Evolutionary conservation across 2,329 filamentous ascomycete genomes (phyloP).

Genomic region (Scleromitrula shiraiana): DNA sequence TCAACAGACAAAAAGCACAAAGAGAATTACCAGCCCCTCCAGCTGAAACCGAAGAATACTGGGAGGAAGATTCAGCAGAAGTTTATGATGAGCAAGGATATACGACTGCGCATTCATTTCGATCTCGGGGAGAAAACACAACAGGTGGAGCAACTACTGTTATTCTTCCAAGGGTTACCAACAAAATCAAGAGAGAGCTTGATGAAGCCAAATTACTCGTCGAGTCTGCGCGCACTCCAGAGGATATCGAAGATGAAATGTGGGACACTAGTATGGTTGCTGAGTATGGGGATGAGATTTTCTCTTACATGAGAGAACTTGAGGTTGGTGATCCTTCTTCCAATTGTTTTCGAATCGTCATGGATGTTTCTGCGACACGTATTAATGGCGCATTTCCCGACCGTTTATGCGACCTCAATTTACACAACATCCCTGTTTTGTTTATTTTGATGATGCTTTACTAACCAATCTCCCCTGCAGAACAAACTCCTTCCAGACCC

Average conservation of each 20-base stretch:
- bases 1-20: background rate
- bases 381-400: background rate
- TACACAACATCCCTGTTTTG: background rate
- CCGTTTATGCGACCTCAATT: background rate
- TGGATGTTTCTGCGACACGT: background rate
- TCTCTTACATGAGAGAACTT: constrained; percentile 79
- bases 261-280: constrained; percentile 98
- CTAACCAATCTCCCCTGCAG: constrained; percentile 35
- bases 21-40: constrained; percentile 19
- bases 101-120: constrained; percentile 70
- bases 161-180: constrained; percentile 64
- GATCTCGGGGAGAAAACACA: constrained; percentile 67
- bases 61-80: constrained; percentile 67
- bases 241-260: constrained; percentile 79
- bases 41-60: constrained; percentile 61
- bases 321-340: constrained; percentile 50
- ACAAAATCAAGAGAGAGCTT: constrained; percentile 65
- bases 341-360: background rate
- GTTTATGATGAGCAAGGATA: constrained; percentile 57
- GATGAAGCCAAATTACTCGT: constrained; percentile 42
- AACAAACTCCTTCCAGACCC: constrained; percentile 76
- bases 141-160: constrained; percentile 55
- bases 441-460: constrained; percentile 7
- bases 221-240: constrained; percentile 38
- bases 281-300: constrained; percentile 94